Evolutionary conservation across 495 filamentous ascomycete species (phyloP), one percentile per base, ranked within the genome.

Genomic region (Tuber indicum): DNA sequence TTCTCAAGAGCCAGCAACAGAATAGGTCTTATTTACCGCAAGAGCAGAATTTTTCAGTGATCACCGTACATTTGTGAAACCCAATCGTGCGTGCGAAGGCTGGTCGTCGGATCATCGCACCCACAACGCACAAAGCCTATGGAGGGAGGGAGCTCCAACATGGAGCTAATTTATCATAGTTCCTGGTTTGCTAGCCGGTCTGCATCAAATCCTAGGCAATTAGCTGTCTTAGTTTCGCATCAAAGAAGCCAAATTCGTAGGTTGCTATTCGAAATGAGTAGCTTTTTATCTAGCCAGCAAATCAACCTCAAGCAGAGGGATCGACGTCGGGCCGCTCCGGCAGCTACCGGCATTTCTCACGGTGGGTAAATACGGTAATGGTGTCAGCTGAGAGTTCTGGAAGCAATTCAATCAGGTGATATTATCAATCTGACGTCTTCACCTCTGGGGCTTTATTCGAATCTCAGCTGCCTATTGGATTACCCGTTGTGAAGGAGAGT

Each of bases 301-400:
- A 66, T 66, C 26, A 66, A 66, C 26, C 58, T 26, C 26, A 1
- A 32, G 58, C 58, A 66, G 58, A 66, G 58, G 26, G 58, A 66
- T 66, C 58, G 58, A 66, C 58, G 36, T 26, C 58, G 58, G 58
- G 58, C 58, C 58, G 58, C 58, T 4, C 12, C 58, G 58, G 58
- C 26, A 36, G 58, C 58, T 66, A 36, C 58, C 58, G 26, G 9
- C 58, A 66, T 36, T 66, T 66, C 58, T 16, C 26, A 17, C 17
- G 58, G 32, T 66, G 26, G 32, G 58, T 17, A 66, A 66, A 66
- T 66, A 66, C 26, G n/a, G 58, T 36, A 26, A 32, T 66, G 26
- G 58, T 66, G 14, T 36, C 58, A 66, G 58, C 58, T 66, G 58
- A 66, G 58, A 17, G 26, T 66, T 66, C 58, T 66, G 58, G 58